Evolutionary conservation across 176 grass and related monocot genomes (phyloP), one percentile per base, ranked within the genome.

Genomic region (Poa pratensis): DNA sequence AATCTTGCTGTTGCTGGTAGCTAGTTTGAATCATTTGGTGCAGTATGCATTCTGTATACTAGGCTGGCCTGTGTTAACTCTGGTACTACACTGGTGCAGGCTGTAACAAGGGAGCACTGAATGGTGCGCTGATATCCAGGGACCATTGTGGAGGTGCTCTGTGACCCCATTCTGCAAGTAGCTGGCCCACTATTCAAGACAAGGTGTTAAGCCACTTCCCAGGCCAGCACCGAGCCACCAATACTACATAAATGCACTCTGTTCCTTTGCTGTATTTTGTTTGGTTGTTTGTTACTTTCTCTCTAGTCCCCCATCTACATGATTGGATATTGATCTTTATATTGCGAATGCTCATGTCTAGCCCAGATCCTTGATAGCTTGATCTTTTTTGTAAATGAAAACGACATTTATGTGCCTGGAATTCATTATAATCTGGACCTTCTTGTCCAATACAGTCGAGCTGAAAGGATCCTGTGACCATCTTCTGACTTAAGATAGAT

Each of bases 131-230:
- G 83, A 81, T 84, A 83, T 72, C 58, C 62, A 68, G 85, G 85
- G 89, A 90, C 89, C 89, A 90, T 87, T 69, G 80, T 80, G 76
- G 85, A 84, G 84, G 84, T 83, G 84, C 81, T 71, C 69, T 76
- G 52, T 76, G 85, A 76, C 76, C 85, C 77, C 77, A 88, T 63
- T 51, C 76, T 88, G 71, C 62, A 77, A 59, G 53, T 81, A 65
- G 85, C 70, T 85, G 85, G 77, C 82, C 85, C 89, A 88, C 85
- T 88, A 88, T 91, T 88, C 82, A 91, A 88, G 81, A 85, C 89
- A 85, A 91, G 85, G 89, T 83, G 76, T 91, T 85, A 91, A 85
- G 78, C 85, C 85, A 91, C 70, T 82, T 88, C 85, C 3, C 82
- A 88, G 61, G 53, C 72, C 81, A 88, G 85, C 81, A 85, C 76